phyloP scores from a whole-genome alignment of 495 filamentous ascomycete species.

The Podospora appendiculata region DNA sequence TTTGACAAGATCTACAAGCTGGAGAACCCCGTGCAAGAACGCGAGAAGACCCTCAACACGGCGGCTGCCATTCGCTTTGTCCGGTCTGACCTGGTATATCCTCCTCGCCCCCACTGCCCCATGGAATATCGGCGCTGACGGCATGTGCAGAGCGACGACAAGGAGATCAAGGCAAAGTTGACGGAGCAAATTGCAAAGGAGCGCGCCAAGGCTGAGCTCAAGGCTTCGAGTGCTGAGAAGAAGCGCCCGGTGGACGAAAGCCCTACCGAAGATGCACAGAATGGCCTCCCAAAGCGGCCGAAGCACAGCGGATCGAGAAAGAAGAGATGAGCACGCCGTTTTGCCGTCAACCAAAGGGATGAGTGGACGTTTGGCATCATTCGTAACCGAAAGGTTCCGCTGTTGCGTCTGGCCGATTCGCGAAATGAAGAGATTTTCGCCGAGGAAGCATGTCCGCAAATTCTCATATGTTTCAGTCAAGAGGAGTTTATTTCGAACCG shows the following conservation, averaged over 20 bases:
- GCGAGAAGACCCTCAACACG: constrained; percentile 63
- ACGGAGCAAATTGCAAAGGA: constrained; percentile 40
- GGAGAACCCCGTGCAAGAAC: constrained; percentile 45
- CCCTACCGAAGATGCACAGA: neutral
- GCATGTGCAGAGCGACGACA: constrained; percentile 27
- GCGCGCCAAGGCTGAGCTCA: constrained; percentile 30
- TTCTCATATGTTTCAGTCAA: too few relatives aligned
- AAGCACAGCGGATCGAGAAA: constrained; percentile 23
- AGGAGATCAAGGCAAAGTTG: constrained; percentile 29
- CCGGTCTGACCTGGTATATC: constrained; percentile 62
- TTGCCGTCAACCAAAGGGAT: too few relatives aligned
- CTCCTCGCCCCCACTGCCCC: neutral
- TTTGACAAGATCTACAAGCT: constrained; percentile 80
- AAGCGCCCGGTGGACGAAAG: constrained; percentile 29
- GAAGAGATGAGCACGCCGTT: constrained; percentile 9
- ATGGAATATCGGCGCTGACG: neutral
- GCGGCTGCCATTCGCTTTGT: constrained; percentile 75
- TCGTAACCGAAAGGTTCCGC: too few relatives aligned
- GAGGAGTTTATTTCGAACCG: too few relatives aligned
- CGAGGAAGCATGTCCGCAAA: too few relatives aligned
- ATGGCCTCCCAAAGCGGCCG: constrained; percentile 15
- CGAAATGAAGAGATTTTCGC: too few relatives aligned
- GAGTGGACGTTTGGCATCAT: too few relatives aligned
- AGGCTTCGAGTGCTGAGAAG: constrained; percentile 25
- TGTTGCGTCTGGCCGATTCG: too few relatives aligned